Conservation (phyloP, 176 grass and related monocot genomes). For the Ensete glaucum region DNA sequence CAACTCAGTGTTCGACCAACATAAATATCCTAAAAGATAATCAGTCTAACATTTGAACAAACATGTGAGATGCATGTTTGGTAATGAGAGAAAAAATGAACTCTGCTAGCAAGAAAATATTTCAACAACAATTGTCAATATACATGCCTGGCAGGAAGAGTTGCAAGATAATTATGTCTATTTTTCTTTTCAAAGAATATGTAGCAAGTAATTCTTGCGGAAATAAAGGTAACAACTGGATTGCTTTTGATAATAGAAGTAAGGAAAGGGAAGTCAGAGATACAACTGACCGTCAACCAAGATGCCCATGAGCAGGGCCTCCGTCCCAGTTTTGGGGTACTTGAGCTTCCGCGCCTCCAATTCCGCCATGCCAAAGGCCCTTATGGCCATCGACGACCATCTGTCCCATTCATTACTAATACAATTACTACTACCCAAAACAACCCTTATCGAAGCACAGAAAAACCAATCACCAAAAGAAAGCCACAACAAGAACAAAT, state of each 20-base stretch:
- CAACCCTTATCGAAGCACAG: too few species aligned
- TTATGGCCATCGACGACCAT: conserved; percentile 72
- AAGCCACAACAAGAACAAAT: neutral
- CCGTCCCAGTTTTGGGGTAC: conserved; percentile 57
- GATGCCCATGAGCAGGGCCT: conserved; percentile 77
- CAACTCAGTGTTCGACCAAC: too few species aligned
- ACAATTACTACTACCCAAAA: conserved; percentile 1
- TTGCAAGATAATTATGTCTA: neutral
- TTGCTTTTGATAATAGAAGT: neutral
- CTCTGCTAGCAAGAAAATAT: too few species aligned
- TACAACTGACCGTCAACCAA: conserved; percentile 63
- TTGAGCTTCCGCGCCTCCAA: conserved; percentile 74
- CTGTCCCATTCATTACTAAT: conserved; percentile 22
- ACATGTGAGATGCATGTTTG: too few species aligned
- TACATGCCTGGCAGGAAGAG: too few species aligned
- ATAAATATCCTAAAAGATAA: too few species aligned
- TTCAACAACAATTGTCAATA: too few species aligned
- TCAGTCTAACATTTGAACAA: too few species aligned
- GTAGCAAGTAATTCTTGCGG: too few species aligned
- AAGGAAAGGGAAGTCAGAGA: neutral
- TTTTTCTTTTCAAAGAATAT: neutral
- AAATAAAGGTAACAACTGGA: neutral
- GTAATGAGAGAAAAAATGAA: too few species aligned
- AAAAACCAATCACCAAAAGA: too few species aligned
- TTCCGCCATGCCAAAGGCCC: conserved; percentile 72